Base-by-base conservation (phyloP, 2,329 filamentous ascomycete species). In the Eurotiales sp. region DNA sequence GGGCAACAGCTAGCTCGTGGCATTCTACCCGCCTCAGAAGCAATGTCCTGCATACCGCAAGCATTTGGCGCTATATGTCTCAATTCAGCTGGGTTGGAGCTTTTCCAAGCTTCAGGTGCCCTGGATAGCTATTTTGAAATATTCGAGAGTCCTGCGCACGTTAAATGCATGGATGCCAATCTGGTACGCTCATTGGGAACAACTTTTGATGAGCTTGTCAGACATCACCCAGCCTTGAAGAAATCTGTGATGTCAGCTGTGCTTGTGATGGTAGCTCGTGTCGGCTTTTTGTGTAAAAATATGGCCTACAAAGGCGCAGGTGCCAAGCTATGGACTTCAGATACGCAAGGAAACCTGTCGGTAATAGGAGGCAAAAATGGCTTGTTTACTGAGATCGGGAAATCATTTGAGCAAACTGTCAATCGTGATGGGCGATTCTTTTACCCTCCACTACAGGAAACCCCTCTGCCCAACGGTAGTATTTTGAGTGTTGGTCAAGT, bases 11-110 rank as follows among this genome's bases (percentile, higher is more conserved):
- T 78, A 22, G 87, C 88, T 23, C 72, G 77, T 37, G 89, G 89
- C 3, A 92, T 99, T 50, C 75, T 96, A 53, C 83, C 92, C n/a
- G 88, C 91, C 1, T 79, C 84, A 3, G 95, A 99, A 63, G 90
- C 91, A 40, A 95, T 99, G 58, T 84, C 83, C 30, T 87, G 88
- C 52, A 84, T 99, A 3, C 91, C 93, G 0, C 83, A 86, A 52
- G 90, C 92, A 2, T 87, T 99, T 61, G 92, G 92, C 55, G 91
- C 93, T 4, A 95, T 99, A 48, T 99, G 89, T 59, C 74, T 99
- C 51, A 96, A 96, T 60, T 86, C 88, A 56, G 78, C 83, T 23
- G 93, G 93, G 8, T 87, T 96, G 77, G 87, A 87, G 61, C 80
- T 96, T 64, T 95, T 99, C 61, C 84, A 90, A 52, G 81, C 84